Evolutionary conservation across 2,329 filamentous ascomycete genomes (phyloP).

Genomic region (Monosporascus sp.): DNA sequence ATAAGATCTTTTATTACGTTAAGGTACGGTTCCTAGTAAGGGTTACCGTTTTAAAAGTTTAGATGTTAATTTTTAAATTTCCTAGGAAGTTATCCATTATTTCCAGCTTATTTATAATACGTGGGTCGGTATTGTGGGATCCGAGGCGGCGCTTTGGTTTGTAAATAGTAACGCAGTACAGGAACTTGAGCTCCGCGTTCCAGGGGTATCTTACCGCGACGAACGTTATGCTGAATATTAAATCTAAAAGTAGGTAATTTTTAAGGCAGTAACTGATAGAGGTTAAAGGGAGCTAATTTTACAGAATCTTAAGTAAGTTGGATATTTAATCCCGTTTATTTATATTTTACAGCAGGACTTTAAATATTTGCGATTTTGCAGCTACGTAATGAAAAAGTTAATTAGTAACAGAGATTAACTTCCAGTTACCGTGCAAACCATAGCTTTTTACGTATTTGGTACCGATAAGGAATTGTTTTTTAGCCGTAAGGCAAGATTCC

Average conservation of each 20-base stretch:
- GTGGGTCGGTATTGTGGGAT: constrained; percentile 1
- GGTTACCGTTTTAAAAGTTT: too few relatives aligned
- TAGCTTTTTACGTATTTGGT: not conserved
- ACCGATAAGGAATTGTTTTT: too few relatives aligned
- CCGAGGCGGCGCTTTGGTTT: not conserved
- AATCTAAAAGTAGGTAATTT: too few relatives aligned
- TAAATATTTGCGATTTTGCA: constrained; percentile 2
- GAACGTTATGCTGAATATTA: too few relatives aligned
- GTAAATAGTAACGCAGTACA: not conserved
- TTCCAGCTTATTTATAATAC: constrained; percentile 2
- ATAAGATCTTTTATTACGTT: constrained; percentile 2
- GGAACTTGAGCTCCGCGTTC: not conserved
- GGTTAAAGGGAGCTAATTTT: not conserved
- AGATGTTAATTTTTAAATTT: not conserved
- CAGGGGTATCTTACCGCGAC: not conserved
- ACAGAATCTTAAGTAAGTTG: not conserved
- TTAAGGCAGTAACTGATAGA: not conserved
- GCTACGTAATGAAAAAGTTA: constrained; percentile 1
- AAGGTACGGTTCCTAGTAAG: not conserved
- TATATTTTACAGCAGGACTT: constrained; percentile 2
- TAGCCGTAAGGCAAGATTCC: too few relatives aligned
- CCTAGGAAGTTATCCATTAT: constrained; percentile 5
- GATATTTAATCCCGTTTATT: constrained; percentile 1
- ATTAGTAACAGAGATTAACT: not conserved
- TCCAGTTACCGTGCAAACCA: not conserved